phyloP scores from a whole-genome alignment of 2,329 filamentous ascomycete species.

The Apiospora marii region DNA sequence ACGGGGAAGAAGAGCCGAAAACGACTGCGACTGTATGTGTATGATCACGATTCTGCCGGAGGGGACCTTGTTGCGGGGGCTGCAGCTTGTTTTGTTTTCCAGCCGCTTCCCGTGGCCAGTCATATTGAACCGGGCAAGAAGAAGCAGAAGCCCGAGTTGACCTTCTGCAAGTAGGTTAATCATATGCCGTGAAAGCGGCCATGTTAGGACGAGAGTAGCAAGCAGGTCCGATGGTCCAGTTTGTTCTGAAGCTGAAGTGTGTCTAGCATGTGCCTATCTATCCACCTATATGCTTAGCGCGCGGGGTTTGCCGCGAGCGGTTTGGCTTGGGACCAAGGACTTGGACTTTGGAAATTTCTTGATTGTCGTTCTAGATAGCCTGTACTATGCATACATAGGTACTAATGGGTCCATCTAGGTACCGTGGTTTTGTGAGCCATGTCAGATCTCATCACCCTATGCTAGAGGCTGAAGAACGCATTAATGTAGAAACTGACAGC shows the following conservation, averaged over 20 bases:
- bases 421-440: neutral
- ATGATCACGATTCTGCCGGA: conserved; percentile 18
- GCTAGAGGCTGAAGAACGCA: neutral
- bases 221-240: neutral
- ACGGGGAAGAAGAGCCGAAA: conserved; percentile 9
- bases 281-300: neutral
- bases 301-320: conserved; percentile 4
- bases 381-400: neutral
- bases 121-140: neutral
- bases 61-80: conserved; percentile 18
- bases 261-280: conserved; percentile 3
- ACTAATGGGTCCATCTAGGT: neutral
- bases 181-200: conserved; percentile 10
- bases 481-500: neutral
- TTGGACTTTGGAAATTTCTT: neutral
- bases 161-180: neutral
- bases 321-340: neutral
- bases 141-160: neutral
- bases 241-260: neutral
- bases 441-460: neutral
- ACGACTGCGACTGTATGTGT: conserved; percentile 8
- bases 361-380: neutral
- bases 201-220: conserved; percentile 4
- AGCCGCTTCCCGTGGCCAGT: neutral
- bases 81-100: neutral